These are phyloP conservation scores for Apiospora aurea DNA, from an alignment of 2,329 filamentous ascomycete genomes.

Conservation along the genomic window DNA sequence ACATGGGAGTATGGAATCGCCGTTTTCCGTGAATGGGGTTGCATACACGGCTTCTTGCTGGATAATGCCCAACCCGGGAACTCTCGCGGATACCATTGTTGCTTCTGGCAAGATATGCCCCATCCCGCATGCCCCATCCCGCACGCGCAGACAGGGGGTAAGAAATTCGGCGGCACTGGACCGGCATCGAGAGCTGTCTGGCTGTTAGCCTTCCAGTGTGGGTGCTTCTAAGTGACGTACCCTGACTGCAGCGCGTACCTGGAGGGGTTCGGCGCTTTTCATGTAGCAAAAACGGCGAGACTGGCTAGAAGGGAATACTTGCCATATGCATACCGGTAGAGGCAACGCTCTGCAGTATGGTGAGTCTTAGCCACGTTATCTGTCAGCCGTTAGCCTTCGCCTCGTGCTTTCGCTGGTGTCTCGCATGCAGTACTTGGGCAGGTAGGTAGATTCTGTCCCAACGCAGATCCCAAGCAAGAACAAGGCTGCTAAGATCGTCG, in stretches of 20 bases:
- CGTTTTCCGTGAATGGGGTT: constrained; percentile 9
- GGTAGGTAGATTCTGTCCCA: not conserved
- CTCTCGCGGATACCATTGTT: not conserved
- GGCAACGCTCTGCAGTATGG: no score
- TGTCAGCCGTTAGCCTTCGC: not conserved
- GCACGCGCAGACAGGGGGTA: not conserved
- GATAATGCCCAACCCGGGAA: not conserved
- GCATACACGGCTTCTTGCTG: not conserved
- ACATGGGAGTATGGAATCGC: constrained; percentile 13
- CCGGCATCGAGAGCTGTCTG: not conserved
- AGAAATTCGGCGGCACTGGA: not conserved
- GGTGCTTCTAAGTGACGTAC: not conserved
- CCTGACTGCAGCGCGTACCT: not conserved
- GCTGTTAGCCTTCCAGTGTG: not conserved
- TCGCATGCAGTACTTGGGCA: not conserved
- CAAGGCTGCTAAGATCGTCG: not conserved
- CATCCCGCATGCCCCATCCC: constrained; percentile 14
- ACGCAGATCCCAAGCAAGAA: not conserved
- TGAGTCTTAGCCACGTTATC: not conserved
- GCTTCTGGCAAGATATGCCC: not conserved
- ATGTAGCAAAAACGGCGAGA: not conserved
- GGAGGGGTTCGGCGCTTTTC: not conserved
- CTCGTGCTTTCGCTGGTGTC: not conserved
- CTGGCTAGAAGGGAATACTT: not conserved
- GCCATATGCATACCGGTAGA: not conserved